A percentile compares a stretch with the other conserved stretches of the same genome.
These are phyloP conservation scores for Kwoniella dendrophila DNA, from an alignment of 768 basidiomycete species.

Conservation along the genomic window DNA sequence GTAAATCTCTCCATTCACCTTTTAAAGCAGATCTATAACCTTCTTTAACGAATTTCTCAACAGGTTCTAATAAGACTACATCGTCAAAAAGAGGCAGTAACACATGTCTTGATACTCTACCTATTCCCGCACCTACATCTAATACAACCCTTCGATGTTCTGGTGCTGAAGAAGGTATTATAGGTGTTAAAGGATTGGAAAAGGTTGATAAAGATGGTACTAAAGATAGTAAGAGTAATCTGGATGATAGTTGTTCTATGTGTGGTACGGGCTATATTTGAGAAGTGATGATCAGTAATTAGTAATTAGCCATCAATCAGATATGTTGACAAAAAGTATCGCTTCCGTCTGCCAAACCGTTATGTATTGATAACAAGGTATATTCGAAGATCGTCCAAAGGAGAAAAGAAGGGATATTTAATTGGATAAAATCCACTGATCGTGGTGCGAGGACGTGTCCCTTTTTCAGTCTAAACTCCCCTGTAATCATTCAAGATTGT, in stretches of 20 bases:
- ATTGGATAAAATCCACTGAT: no score
- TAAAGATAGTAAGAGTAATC: conserved; percentile 80
- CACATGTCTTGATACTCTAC: conserved; percentile 83
- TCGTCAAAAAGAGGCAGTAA: conserved; percentile 85
- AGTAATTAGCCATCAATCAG: background rate
- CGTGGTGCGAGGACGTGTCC: no score
- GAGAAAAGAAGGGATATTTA: no score
- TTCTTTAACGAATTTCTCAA: conserved; percentile 72
- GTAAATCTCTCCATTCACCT: conserved; percentile 47
- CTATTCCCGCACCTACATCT: conserved; percentile 91
- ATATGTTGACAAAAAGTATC: background rate
- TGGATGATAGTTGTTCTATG: conserved; percentile 84
- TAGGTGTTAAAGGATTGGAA: conserved; percentile 68
- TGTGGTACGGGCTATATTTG: conserved; percentile 74
- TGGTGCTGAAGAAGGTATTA: conserved; percentile 14
- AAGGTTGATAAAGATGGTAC: conserved; percentile 78
- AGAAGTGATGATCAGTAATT: background rate
- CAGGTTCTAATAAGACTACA: conserved; percentile 88
- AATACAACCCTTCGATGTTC: conserved; percentile 70
- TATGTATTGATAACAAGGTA: no score
- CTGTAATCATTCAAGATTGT: no score
- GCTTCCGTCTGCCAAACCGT: no score
- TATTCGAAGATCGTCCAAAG: no score
- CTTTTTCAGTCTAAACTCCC: no score
- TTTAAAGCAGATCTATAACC: conserved; percentile 52